Evolutionary conservation across 345 rosid genomes (phyloP).

Genomic region (Euphorbia lathyris): DNA sequence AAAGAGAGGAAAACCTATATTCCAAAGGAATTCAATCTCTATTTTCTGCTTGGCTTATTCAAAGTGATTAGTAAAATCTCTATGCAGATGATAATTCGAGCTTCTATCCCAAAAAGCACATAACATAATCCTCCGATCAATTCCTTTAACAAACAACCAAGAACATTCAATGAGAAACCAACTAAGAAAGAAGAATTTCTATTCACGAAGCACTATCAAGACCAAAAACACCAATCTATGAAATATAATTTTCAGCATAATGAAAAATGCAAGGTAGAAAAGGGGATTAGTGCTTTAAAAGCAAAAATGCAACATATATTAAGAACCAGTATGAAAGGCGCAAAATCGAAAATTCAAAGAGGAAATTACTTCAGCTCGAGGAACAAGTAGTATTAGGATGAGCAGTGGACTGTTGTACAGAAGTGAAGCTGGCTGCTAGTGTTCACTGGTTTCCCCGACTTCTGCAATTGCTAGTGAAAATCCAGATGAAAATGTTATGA

Average conservation of each 20-base stretch:
- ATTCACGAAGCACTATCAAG: background rate
- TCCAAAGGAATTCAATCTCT: background rate
- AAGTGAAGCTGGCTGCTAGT: background rate
- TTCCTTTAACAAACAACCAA: background rate
- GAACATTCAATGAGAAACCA: background rate
- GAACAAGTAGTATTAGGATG: background rate
- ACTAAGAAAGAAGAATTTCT: background rate
- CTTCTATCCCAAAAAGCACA: background rate
- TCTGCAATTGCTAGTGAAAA: background rate
- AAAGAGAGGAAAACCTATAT: background rate
- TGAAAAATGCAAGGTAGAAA: background rate
- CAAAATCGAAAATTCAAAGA: too few relatives aligned
- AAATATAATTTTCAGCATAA: background rate
- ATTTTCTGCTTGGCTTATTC: background rate
- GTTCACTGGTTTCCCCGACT: background rate
- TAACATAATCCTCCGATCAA: background rate
- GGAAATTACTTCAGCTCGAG: background rate
- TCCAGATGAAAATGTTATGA: background rate
- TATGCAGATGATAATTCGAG: background rate
- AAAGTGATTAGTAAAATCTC: background rate
- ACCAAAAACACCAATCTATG: background rate
- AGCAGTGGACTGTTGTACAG: background rate
- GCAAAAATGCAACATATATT: background rate
- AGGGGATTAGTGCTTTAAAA: background rate
- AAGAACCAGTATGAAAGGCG: too few relatives aligned